Evolutionary conservation across 495 filamentous ascomycete species (phyloP), one percentile per base, ranked within the genome.

Genomic region (Aspergillus funiculosus): DNA sequence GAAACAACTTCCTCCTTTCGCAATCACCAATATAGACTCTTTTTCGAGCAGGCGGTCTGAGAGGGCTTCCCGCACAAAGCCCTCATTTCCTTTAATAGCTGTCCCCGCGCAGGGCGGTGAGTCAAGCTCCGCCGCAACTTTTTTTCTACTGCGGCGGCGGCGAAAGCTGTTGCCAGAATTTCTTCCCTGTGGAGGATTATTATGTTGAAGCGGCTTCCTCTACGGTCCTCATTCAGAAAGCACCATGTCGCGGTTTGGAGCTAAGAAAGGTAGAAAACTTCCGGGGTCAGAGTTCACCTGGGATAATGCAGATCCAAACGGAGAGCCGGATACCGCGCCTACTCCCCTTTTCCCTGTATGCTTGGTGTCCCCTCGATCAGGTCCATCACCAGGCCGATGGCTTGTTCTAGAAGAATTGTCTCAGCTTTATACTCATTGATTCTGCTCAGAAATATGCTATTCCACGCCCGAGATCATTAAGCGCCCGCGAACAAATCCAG

Each of bases 301-400:
- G 63, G 66, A 72, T 22, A 52, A 54, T 5, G 34, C 31, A 8
- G 68, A 70, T 26, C 51, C 63, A 15, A 62, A 52, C 51, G 66
- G 66, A 11, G 65, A 66, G 39, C 52, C 61, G 20, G 68, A 68
- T 46, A 67, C 57, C 25, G 68, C 66, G 51, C 68, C 68, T 17
- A 69, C 66, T 26, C 68, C 68, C 44, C 45, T 72, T 15, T 72
- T 59, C 39, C 68, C 68, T 45, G 68, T 72, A 66, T 11, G 64
- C 57, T 38, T n/a, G n/a, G n/a, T n/a, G n/a, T n/a, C n/a, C n/a
- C n/a, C n/a, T n/a, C n/a, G n/a, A n/a, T n/a, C n/a, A n/a, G n/a
- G n/a, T n/a, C n/a, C n/a, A n/a, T n/a, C n/a, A n/a, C n/a, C n/a
- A n/a, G n/a, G n/a, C n/a, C n/a, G n/a, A n/a, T n/a, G n/a, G n/a